These are phyloP conservation scores for Discostella stelligeroides DNA, from an alignment of 108 stramenopile genomes.

Conservation along the genomic window DNA sequence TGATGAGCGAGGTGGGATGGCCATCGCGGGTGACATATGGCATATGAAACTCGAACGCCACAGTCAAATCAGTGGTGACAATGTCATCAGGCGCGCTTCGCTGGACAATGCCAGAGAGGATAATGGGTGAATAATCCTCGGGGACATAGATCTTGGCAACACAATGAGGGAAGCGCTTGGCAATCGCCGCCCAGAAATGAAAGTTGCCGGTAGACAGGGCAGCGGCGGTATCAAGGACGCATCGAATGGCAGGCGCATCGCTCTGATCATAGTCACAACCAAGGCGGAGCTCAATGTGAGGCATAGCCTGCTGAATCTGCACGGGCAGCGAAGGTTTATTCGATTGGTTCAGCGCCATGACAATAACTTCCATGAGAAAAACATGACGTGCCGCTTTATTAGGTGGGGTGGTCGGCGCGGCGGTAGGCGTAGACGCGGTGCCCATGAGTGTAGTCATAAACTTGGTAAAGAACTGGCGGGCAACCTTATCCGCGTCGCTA, in stretches of 20 bases:
- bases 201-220: slow-evolving; percentile 8
- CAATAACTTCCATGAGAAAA: neutral
- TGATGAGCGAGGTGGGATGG: neutral
- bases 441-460: no score
- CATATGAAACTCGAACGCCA: slow-evolving; percentile 12
- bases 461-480: no score
- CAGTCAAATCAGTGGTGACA: slow-evolving; percentile 8
- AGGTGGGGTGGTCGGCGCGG: neutral
- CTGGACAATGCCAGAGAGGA: neutral
- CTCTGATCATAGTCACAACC: neutral
- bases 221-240: neutral
- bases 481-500: no score
- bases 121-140: slow-evolving; percentile 5
- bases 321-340: neutral
- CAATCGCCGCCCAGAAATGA: neutral
- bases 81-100: neutral
- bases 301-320: neutral
- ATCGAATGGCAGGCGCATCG: neutral
- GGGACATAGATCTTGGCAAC: neutral
- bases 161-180: slow-evolving; percentile 2
- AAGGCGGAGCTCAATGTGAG: neutral
- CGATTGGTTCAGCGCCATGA: neutral
- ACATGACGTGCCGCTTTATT: no score
- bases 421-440: no score
- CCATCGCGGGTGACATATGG: slow-evolving; percentile 8